Percentiles rank a stretch among this genome's conserved stretches.
These are phyloP conservation scores for Aspergillus pseudoglaucus DNA, from an alignment of 2,329 filamentous ascomycete genomes.

Conservation along the genomic window DNA sequence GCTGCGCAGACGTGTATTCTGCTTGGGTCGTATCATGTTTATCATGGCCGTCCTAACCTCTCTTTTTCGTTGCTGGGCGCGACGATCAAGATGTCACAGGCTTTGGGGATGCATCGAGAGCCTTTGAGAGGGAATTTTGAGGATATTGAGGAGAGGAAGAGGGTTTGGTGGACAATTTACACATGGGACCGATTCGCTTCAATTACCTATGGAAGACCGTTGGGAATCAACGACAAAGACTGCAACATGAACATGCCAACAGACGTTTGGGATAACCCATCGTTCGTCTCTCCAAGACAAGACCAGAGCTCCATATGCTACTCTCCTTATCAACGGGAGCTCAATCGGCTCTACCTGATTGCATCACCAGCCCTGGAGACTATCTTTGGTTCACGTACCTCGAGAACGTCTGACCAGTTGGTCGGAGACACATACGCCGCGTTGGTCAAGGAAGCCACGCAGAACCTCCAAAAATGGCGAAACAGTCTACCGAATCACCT, in stretches of 20 bases:
- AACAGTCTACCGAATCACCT: constrained; percentile 11
- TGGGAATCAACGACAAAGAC: constrained; percentile 39
- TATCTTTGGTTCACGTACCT: constrained; percentile 19
- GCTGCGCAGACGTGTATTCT: constrained; percentile 35
- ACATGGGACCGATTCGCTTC: constrained; percentile 39
- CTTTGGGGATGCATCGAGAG: constrained; percentile 28
- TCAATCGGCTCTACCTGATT: constrained; percentile 19
- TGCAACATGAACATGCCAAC: constrained; percentile 30
- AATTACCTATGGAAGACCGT: constrained; percentile 36
- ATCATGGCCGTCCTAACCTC: constrained; percentile 37
- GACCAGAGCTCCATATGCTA: constrained; percentile 11
- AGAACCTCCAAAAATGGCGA: constrained; percentile 15
- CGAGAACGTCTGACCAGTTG: constrained; percentile 11
- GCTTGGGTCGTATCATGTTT: constrained; percentile 37
- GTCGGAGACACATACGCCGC: constrained; percentile 12
- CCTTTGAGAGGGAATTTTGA: constrained; percentile 13
- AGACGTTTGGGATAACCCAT: constrained; percentile 26
- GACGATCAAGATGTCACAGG: constrained; percentile 32
- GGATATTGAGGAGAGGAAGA: constrained; percentile 30
- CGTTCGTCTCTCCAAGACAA: constrained; percentile 12
- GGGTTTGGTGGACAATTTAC: constrained; percentile 40
- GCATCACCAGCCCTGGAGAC: constrained; percentile 17
- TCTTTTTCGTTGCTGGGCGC: constrained; percentile 35
- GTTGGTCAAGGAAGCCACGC: constrained; percentile 13
- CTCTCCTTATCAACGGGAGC: constrained; percentile 18